Base-by-base conservation (phyloP, 768 basidiomycete genomes). In the Rhizopogon sp. region DNA sequence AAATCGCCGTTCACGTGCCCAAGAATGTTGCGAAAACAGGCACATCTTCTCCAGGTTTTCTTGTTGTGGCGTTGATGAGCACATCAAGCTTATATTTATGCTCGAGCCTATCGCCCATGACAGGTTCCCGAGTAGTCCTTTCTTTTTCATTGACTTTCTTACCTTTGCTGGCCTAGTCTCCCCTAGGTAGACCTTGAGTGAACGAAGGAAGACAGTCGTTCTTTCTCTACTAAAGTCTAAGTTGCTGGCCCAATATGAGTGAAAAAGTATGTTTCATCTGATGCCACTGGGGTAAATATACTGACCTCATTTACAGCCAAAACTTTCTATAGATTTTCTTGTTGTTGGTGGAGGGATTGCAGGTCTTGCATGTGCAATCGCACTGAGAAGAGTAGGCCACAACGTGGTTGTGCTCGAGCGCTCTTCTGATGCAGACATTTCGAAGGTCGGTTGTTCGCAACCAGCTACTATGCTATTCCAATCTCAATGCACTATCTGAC, bases 331-430 rank as follows among this genome's bases (percentile, higher is more conserved):
- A 17, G 70, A 79, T 49, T 75, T 81, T 55, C 56, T 79, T 17
- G 69, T 82, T 39, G 70, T 81, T 28, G 80, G 81, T 49, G 80
- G 75, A 42, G 78, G 79, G 14, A 73, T 86, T 13, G 74, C 78
- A 39, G 85, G 85, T 9, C 69, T 84, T 46, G 77, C 84, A 3
- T 70, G 77, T 37, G 84, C 84, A 4, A 79, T 76, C 59, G 72
- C 79, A 14, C 72, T 87, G 41, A 74, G 74, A 43, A 76, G 75
- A 60, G 78, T 78, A 6, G 85, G 85, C 6, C 85, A 87, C 67
- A 68, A 72, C 33, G 84, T 85, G n/a, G 69, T 76, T 2, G 75
- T 87, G 2, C 64, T 86, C 20, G 85, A 87, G 62, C 70, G 74
- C 56, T 68, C 65, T 16, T 71, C 74, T 53, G 76, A 75, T 14